A percentile compares a stretch with the other conserved stretches of the same genome.
Conservation (phyloP, 148 eudicot genomes). For the Silene uniflora region DNA sequence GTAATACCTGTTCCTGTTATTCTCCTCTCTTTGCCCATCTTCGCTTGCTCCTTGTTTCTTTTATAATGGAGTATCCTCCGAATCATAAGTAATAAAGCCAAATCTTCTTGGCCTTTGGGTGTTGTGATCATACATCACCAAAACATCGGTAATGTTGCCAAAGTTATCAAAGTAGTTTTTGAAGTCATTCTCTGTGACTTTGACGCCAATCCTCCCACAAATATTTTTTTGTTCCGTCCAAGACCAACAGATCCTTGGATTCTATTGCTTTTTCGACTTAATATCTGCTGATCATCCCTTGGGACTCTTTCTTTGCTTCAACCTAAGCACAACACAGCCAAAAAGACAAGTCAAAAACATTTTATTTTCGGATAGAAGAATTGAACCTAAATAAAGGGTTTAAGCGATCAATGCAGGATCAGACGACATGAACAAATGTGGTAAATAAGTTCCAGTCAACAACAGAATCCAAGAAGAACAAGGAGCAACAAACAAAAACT, state of each 20-base stretch:
- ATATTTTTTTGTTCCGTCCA: constrained; percentile 76
- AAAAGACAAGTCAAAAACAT: constrained; percentile 10
- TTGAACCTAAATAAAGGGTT: not conserved
- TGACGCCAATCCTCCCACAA: constrained; percentile 91
- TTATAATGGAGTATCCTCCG: constrained; percentile 76
- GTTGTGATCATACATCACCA: constrained; percentile 92
- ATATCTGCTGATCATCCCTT: constrained; percentile 67
- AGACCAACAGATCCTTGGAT: constrained; percentile 69
- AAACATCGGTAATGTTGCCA: constrained; percentile 73
- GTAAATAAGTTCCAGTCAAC: not conserved
- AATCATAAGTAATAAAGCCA: constrained; percentile 76
- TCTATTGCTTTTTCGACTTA: constrained; percentile 47
- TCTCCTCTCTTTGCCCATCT: constrained; percentile 35
- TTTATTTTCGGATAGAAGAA: constrained; percentile 2
- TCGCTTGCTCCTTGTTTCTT: constrained; percentile 42
- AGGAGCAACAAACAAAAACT: not conserved
- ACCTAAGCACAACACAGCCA: constrained; percentile 41
- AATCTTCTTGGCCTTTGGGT: constrained; percentile 89
- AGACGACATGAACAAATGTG: not conserved
- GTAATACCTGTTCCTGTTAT: constrained; percentile 47
- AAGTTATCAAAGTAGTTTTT: too few species aligned
- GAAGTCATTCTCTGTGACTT: constrained; percentile 74
- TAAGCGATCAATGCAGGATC: not conserved
- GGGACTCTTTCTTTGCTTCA: constrained; percentile 95
- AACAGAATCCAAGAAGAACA: not conserved